phyloP scores from a whole-genome alignment of 2,329 filamentous ascomycete species.

The Apiospora marii region DNA sequence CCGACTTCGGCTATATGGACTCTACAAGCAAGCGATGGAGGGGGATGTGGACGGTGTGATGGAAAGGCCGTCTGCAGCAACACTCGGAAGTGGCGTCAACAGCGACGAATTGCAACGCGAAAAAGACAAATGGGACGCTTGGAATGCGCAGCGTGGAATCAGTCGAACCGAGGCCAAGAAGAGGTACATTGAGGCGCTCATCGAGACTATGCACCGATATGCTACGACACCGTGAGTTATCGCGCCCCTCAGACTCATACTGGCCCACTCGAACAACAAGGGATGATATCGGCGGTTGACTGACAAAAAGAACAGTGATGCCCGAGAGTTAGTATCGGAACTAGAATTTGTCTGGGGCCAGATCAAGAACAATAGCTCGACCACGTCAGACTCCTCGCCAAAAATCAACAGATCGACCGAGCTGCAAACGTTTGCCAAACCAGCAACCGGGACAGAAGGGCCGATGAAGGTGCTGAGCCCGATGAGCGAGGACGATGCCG shows the following conservation, averaged over 20 bases:
- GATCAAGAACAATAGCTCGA: slow-evolving; percentile 84
- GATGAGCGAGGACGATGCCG: slow-evolving; percentile 83
- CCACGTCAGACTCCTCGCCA: slow-evolving; percentile 66
- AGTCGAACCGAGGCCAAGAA: slow-evolving; percentile 92
- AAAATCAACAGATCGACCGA: slow-evolving; percentile 49
- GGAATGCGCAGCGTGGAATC: slow-evolving; percentile 86
- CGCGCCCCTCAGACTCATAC: background rate
- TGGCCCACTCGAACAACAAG: background rate
- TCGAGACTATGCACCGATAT: slow-evolving; percentile 96
- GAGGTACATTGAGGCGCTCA: slow-evolving; percentile 90
- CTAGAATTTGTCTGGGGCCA: slow-evolving; percentile 99
- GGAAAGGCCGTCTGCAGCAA: slow-evolving; percentile 73
- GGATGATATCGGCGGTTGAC: background rate
- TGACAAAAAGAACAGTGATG: slow-evolving; percentile 62
- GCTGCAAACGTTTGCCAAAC: slow-evolving; percentile 55
- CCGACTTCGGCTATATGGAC: slow-evolving; percentile 90
- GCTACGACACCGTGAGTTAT: slow-evolving; percentile 77
- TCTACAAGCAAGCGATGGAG: slow-evolving; percentile 99
- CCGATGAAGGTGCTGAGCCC: slow-evolving; percentile 80
- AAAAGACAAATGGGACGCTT: slow-evolving; percentile 87
- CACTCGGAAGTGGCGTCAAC: slow-evolving; percentile 49
- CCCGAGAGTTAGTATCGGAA: slow-evolving; percentile 86
- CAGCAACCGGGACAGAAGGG: slow-evolving; percentile 57
- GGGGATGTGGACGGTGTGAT: slow-evolving; percentile 95
- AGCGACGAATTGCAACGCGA: slow-evolving; percentile 65